Evolutionary conservation across 768 basidiomycete species (phyloP).

Genomic region (Russula lepida): DNA sequence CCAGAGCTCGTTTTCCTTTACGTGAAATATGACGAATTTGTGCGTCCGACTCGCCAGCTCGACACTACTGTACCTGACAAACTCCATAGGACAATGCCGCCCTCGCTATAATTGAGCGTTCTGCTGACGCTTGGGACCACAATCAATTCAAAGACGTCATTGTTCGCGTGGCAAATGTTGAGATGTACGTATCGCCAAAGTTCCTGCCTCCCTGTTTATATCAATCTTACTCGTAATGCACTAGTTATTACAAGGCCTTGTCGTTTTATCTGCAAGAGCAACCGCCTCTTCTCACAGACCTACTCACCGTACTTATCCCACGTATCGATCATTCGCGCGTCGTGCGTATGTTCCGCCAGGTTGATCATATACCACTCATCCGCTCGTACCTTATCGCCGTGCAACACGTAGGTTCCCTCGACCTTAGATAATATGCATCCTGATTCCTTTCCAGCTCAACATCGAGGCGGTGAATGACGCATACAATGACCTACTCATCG

Average conservation of each 20-base stretch:
- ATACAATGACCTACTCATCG: constrained; percentile 95
- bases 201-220: background rate
- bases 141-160: constrained; percentile 99
- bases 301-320: constrained; percentile 84
- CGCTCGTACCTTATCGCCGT: constrained; percentile 95
- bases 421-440: background rate
- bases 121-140: constrained; percentile 98
- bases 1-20: constrained; percentile 97
- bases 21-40: constrained; percentile 96
- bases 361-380: constrained; percentile 93
- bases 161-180: constrained; percentile 93
- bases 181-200: constrained; percentile 57
- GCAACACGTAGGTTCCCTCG: constrained; percentile 58
- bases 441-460: constrained; percentile 53
- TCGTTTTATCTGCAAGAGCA: constrained; percentile 93
- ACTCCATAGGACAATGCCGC: constrained; percentile 80
- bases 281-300: constrained; percentile 86
- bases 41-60: constrained; percentile 30
- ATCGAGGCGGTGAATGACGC: constrained; percentile 97
- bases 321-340: constrained; percentile 94
- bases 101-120: constrained; percentile 96
- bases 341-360: constrained; percentile 90
- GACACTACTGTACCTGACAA: background rate
- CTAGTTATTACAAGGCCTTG: constrained; percentile 88
- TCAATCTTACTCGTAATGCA: constrained; percentile 4